A percentile compares a stretch with the other conserved stretches of the same genome.
Conservation (phyloP, 2,329 filamentous ascomycete species). For the Botrytis sinoallii region DNA sequence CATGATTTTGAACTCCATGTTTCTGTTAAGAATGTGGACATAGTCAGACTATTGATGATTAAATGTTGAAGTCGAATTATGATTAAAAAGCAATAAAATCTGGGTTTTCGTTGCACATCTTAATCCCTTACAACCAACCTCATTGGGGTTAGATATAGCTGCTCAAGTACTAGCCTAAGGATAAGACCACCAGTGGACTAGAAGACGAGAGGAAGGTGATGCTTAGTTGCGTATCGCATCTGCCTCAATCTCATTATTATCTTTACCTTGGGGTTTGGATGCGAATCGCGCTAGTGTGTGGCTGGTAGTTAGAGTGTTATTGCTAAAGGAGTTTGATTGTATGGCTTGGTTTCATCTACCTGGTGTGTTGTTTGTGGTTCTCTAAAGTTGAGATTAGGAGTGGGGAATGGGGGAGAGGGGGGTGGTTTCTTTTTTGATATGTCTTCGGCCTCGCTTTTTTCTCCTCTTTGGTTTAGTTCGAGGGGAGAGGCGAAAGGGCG, state of each 20-base stretch:
- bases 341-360: background rate
- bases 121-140: background rate
- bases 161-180: fast-evolving
- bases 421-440: fast-evolving
- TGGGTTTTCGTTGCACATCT: background rate
- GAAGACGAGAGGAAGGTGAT: background rate
- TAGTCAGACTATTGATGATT: background rate
- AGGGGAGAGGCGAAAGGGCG: background rate
- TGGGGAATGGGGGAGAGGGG: background rate
- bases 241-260: background rate
- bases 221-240: background rate
- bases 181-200: too few relatives aligned
- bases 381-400: background rate
- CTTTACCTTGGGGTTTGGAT: background rate
- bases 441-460: background rate
- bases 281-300: background rate
- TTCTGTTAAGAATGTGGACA: background rate
- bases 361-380: background rate
- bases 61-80: background rate
- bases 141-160: background rate
- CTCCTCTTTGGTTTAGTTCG: background rate
- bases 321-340: background rate
- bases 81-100: background rate
- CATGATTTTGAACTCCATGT: background rate
- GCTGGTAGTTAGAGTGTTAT: background rate